A percentile compares a stretch with the other conserved stretches of the same genome.
Conservation (phyloP, 352 stramenopile genomes). For the Pythium dissimile region DNA sequence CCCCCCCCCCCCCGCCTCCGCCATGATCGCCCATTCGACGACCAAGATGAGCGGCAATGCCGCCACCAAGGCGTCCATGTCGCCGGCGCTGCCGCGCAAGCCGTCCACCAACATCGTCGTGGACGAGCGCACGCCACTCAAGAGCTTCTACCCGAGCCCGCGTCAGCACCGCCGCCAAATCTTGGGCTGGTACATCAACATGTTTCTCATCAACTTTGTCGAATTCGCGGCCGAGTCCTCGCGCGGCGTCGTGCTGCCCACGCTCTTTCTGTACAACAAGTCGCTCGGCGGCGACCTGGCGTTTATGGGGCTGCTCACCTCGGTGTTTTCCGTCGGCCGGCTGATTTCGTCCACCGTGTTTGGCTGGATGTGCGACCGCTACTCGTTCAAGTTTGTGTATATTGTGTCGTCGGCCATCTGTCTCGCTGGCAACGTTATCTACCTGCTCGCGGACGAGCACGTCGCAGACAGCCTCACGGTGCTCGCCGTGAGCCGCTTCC, state of each 20-base stretch:
- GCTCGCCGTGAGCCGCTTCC: conserved; percentile 58
- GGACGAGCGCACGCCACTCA: conserved; percentile 26
- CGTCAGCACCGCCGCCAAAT: conserved; percentile 35
- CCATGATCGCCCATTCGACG: conserved; percentile 7
- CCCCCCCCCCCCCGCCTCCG: not conserved
- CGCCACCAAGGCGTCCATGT: not conserved
- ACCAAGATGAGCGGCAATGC: not conserved
- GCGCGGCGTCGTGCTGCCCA: conserved; percentile 70
- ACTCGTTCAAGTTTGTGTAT: conserved; percentile 80
- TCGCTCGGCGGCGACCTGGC: conserved; percentile 69
- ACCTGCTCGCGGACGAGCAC: conserved; percentile 60
- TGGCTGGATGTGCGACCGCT: conserved; percentile 82
- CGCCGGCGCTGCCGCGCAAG: not conserved
- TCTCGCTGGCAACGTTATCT: conserved; percentile 72
- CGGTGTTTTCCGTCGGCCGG: conserved; percentile 74
- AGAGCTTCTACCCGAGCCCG: conserved; percentile 40
- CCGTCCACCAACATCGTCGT: conserved; percentile 2
- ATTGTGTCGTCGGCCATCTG: conserved; percentile 74
- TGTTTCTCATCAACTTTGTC: conserved; percentile 83
- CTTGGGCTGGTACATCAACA: conserved; percentile 72
- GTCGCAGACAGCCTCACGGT: conserved; percentile 50
- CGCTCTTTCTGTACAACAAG: conserved; percentile 83
- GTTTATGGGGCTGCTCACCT: conserved; percentile 81
- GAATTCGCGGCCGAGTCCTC: conserved; percentile 80
- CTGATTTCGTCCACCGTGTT: conserved; percentile 81